Conservation (phyloP, 495 filamentous ascomycete genomes). For the Bacidia rubella region DNA sequence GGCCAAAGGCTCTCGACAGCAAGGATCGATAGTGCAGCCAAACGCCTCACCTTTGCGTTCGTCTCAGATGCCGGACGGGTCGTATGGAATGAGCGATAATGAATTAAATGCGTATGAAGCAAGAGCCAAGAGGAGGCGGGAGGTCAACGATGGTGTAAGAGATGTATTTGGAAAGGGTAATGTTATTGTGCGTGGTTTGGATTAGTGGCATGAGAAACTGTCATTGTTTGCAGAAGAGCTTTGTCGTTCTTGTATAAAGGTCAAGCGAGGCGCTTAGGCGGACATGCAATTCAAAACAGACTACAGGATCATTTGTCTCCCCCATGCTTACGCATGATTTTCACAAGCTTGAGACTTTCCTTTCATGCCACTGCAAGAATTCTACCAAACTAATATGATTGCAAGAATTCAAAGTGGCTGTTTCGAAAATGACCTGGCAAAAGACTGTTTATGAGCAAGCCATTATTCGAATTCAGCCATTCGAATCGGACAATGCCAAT, state of each 20-base stretch:
- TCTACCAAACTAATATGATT: too few species aligned
- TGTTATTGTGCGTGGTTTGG: constrained; percentile 12
- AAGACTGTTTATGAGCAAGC: too few species aligned
- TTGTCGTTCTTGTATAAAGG: neutral
- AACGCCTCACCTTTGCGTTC: constrained; percentile 32
- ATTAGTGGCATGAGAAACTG: neutral
- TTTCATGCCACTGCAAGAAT: too few species aligned
- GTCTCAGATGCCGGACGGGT: too few species aligned
- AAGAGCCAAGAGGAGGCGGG: constrained; percentile 40
- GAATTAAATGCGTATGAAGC: constrained; percentile 45
- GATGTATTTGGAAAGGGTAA: constrained; percentile 24
- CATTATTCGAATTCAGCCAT: too few species aligned
- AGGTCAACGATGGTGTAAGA: constrained; percentile 33
- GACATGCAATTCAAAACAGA: neutral
- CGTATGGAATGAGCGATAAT: constrained; percentile 25
- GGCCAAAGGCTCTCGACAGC: constrained; percentile 25
- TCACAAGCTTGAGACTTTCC: too few species aligned
- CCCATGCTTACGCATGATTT: too few species aligned
- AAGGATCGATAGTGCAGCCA: constrained; percentile 31
- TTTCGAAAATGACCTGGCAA: too few species aligned
- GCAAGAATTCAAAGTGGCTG: too few species aligned
- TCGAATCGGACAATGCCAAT: too few species aligned
- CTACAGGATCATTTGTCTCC: too few species aligned
- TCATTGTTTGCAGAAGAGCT: neutral
- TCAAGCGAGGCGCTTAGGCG: neutral